These are phyloP conservation scores for Tetrahymena malaccensis DNA, from an alignment of 73 alveolate species.

Conservation along the genomic window DNA sequence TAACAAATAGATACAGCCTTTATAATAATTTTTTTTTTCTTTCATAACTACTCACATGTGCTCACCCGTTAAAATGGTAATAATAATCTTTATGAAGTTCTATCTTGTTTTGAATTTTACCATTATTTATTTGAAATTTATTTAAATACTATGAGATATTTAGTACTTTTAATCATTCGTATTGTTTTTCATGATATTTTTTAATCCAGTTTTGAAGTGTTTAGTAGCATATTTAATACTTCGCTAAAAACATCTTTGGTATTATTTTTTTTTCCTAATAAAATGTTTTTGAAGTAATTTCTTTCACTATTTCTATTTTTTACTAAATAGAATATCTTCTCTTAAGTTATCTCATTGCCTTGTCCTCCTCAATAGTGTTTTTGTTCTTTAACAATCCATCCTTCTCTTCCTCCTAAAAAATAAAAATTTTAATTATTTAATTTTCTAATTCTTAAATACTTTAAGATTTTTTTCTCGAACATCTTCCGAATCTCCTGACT, in stretches of 20 bases:
- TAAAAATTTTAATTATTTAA: no score
- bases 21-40: no score
- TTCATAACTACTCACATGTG: no score
- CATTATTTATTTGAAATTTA: no score
- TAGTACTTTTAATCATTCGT: background rate
- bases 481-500: background rate
- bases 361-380: background rate
- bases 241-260: background rate
- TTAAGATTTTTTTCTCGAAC: background rate
- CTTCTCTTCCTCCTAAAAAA: background rate
- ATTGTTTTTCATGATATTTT: background rate
- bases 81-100: background rate
- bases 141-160: background rate
- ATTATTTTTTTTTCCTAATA: background rate
- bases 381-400: background rate
- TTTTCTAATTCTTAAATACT: background rate
- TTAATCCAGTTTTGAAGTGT: background rate
- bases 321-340: background rate
- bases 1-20: background rate
- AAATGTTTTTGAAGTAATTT: background rate
- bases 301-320: background rate
- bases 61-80: background rate
- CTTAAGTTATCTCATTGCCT: background rate
- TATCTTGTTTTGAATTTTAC: background rate
- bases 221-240: background rate